Base-by-base conservation (phyloP, 192 early-diverging fungal species). In the Powellomyces hirtus region DNA sequence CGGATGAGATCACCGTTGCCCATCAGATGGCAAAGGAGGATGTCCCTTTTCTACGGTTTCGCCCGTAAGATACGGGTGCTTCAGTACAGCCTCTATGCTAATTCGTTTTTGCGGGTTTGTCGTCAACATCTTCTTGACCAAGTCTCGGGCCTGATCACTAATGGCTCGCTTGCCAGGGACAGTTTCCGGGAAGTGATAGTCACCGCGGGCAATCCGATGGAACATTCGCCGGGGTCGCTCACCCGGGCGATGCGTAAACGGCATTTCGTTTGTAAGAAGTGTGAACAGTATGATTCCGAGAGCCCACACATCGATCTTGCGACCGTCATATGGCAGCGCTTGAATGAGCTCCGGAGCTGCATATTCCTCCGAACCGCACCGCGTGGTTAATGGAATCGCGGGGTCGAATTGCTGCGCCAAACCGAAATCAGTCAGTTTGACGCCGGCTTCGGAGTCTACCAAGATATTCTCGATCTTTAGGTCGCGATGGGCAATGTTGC, bases 331-430 rank as follows among this genome's bases (percentile, higher is more conserved):
- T 1, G 78, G 78, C 27, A 79, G 73, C 20, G 77, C 79, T 13
- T 79, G 72, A 38, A 92, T 77, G 46, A 92, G 77, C 60, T 92
- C 90, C 0, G 90, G 90, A 0, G 90, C 86, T 0, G 88, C 86
- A 76, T 92, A 92, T 64, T 92, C 90, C 57, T 89, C 89, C 27
- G 81, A 83, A 7, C 90, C 90, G 74, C 90, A 90, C 10, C 90
- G 79, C 1, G 81, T 83, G 8, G 78, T 51, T 0, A 50, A 27
- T 16, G 51, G 66, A 27, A 29, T 38, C 7, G 26, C n/a, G 0
- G 59, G 66, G 7, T 24, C 38, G 46, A 79, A 75, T 24, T 30
- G 34, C 22, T 58, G 18, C 33, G 74, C 72, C 18, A 82, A 51
- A 13, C 79, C 79, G 70, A 80, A 81, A 56, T 92, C 90, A 0